phyloP scores from a whole-genome alignment of 306 rosid genomes.

The Trifolium repens region DNA sequence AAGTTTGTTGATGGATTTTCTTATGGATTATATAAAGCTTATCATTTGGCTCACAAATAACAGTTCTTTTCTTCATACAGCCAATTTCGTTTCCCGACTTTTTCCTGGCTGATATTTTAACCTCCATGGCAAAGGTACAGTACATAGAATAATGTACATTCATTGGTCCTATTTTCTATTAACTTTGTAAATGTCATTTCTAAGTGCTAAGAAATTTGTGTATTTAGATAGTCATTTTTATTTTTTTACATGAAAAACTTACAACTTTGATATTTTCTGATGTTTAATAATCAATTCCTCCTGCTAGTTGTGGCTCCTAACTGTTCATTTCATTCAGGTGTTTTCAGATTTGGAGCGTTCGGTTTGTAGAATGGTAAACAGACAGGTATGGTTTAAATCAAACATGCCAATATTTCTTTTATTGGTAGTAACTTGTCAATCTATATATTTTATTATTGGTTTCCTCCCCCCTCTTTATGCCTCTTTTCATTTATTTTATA shows the following conservation, averaged over 20 bases:
- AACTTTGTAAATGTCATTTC: slow-evolving; percentile 1
- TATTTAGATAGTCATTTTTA: slow-evolving; percentile 24
- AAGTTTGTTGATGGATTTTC: slow-evolving; percentile 34
- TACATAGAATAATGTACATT: slow-evolving; percentile 34
- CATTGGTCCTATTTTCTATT: slow-evolving; percentile 27
- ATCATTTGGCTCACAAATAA: slow-evolving; percentile 35
- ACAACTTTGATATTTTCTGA: slow-evolving; percentile 23
- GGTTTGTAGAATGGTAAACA: slow-evolving; percentile 92
- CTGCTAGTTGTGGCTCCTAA: slow-evolving; percentile 40
- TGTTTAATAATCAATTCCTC: neutral
- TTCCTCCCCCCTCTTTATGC: neutral
- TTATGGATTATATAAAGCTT: slow-evolving; percentile 21
- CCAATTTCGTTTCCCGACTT: slow-evolving; percentile 95
- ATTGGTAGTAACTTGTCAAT: slow-evolving; percentile 16
- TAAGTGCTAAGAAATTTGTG: slow-evolving; percentile 30
- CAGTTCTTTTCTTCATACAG: slow-evolving; percentile 58
- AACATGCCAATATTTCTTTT: slow-evolving; percentile 15
- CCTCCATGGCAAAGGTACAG: slow-evolving; percentile 95
- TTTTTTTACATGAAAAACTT: neutral
- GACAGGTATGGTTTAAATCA: slow-evolving; percentile 61
- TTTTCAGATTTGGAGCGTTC: slow-evolving; percentile 98
- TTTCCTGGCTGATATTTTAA: slow-evolving; percentile 94
- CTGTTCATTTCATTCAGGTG: slow-evolving; percentile 64
- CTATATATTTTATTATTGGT: slow-evolving; percentile 2
- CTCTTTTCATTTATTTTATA: too few species aligned